A percentile compares a stretch with the other conserved stretches of the same genome.
phyloP scores from a whole-genome alignment of 257 asterid species.

The Lycium ferocissimum region DNA sequence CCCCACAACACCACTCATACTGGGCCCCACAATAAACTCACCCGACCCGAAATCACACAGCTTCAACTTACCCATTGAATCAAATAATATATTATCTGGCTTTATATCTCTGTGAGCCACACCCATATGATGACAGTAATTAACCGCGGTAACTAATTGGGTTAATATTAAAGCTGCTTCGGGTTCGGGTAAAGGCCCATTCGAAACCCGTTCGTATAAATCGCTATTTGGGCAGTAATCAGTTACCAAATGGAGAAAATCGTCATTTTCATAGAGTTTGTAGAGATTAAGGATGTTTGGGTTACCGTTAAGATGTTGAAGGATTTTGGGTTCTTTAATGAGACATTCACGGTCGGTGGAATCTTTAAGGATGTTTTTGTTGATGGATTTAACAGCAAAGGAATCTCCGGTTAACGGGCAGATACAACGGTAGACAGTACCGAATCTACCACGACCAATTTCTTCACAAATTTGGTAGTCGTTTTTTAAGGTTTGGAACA shows the following conservation, averaged over 20 bases:
- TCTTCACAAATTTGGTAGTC: conserved; percentile 64
- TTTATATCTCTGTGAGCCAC: conserved; percentile 65
- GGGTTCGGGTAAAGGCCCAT: conserved; percentile 52
- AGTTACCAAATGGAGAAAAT: conserved; percentile 62
- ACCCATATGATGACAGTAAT: conserved; percentile 62
- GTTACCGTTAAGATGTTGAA: conserved; percentile 54
- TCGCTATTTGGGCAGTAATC: conserved; percentile 69
- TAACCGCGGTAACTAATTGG: conserved; percentile 54
- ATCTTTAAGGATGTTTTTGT: conserved; percentile 55
- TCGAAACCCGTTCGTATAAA: conserved; percentile 55
- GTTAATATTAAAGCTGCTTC: conserved; percentile 50
- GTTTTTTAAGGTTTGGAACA: conserved; percentile 52
- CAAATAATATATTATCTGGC: conserved; percentile 69
- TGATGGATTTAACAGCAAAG: conserved; percentile 62
- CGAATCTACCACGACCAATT: conserved; percentile 80
- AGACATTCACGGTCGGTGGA: conserved; percentile 64
- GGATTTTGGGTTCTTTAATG: conserved; percentile 62
- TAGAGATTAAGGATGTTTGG: conserved; percentile 59
- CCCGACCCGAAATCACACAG: conserved; percentile 76
- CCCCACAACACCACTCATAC: conserved; percentile 42
- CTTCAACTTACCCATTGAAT: conserved; percentile 49
- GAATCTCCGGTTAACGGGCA: conserved; percentile 33
- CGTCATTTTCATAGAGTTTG: conserved; percentile 65
- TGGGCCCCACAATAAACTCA: conserved; percentile 45
- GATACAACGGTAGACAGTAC: conserved; percentile 68